Evolutionary conservation across 1,284 basidiomycete genomes (phyloP).

Genomic region (Rhizoctonia solani): DNA sequence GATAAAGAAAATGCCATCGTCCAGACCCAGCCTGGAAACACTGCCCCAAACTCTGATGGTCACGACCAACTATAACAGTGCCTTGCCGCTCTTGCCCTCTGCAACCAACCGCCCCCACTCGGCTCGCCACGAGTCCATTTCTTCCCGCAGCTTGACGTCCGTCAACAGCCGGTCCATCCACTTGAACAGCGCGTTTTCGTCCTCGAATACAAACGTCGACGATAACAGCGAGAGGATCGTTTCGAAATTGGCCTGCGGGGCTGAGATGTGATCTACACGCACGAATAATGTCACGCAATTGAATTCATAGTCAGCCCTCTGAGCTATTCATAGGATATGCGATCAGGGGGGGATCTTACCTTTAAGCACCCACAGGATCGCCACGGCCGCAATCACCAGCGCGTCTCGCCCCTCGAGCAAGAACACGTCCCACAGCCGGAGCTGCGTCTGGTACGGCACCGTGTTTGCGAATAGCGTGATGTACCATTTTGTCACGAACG

Average conservation of each 20-base stretch:
- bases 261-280: conserved; percentile 70
- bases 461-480: conserved; percentile 96
- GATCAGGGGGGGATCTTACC: conserved; percentile 56
- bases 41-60: too few relatives aligned
- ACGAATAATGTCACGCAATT: conserved; percentile 7
- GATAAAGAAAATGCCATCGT: too few relatives aligned
- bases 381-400: conserved; percentile 81
- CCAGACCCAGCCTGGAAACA: too few relatives aligned
- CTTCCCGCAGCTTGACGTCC: conserved; percentile 68
- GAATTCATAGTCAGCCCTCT: too few relatives aligned
- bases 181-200: conserved; percentile 75
- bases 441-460: conserved; percentile 93
- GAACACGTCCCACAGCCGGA: conserved; percentile 94
- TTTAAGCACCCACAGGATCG: conserved; percentile 87
- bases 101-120: conserved; percentile 74
- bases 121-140: conserved; percentile 69
- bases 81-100: conserved; percentile 64
- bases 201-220: conserved; percentile 88
- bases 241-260: conserved; percentile 82
- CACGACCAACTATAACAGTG: conserved; percentile 54
- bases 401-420: conserved; percentile 89
- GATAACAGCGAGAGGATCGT: conserved; percentile 85
- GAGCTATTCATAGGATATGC: too few relatives aligned
- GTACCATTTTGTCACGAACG: conserved; percentile 99
- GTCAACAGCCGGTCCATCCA: conserved; percentile 80